Base-by-base conservation (phyloP, 495 filamentous ascomycete genomes). In the Chaetomium cochliodes region DNA sequence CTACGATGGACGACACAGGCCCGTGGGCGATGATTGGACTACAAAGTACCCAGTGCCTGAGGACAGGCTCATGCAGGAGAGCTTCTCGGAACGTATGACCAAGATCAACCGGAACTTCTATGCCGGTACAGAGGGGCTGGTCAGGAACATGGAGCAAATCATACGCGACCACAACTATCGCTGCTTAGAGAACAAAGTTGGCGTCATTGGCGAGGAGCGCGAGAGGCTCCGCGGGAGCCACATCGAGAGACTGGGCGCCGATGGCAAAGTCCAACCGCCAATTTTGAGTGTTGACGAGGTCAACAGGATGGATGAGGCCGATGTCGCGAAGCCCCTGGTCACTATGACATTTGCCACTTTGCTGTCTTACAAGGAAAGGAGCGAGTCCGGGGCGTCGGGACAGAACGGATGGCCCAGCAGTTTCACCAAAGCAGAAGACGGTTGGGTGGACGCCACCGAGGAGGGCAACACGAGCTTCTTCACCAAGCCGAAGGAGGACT, bases 281-380 rank as follows among this genome's bases (percentile, higher is more conserved):
- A 16, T n/a, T 22, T 20, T 70, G 44, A 71, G 33, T 11, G 52
- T 72, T 12, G 69, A 74, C 2, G 74, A 82, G 22, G 73, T 74
- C 20, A 67, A 73, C n/a, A 51, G 50, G 1, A 79, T 75, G 61
- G 65, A 73, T 3, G 62, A 68, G 1, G 62, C 44, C 2, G 72
- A 77, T 47, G 72, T 76, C 54, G 72, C 73, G 2, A 66, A 69
- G 18, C 76, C 77, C 13, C 57, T 81, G n/a, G 47, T 84, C 1
- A 73, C 70, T n/a, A 70, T 78, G 69, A 55, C 67, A 0, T 78
- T 77, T 50, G 73, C 72, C 46, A 72, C 74, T 3, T 54, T 82
- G 16, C 58, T 76, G 47, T 60, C 51, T 8, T 73, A 75, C 63
- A 69, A 67, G 23, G 67, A 73, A 20, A 55, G 63, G 16, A 54